Conservation (phyloP, 495 filamentous ascomycete genomes). For the Neurospora discreta region DNA sequence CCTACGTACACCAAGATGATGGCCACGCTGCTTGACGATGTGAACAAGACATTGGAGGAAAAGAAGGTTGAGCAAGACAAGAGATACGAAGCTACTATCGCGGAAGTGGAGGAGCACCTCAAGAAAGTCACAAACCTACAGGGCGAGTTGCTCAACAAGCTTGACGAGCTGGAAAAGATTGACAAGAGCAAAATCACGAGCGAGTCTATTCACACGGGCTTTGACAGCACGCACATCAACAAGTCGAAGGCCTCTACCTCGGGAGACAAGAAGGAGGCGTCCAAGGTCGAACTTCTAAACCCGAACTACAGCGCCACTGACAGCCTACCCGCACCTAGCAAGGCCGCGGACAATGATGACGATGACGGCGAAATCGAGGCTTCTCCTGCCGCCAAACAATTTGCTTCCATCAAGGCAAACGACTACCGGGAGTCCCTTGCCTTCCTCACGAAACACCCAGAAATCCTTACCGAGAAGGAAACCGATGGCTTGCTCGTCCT, state of each 20-base stretch:
- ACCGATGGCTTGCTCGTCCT: slow-evolving; percentile 84
- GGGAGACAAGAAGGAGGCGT: slow-evolving; percentile 31
- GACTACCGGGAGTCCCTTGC: slow-evolving; percentile 62
- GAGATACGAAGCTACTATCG: slow-evolving; percentile 58
- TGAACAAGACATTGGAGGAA: slow-evolving; percentile 79
- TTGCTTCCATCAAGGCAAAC: slow-evolving; percentile 64
- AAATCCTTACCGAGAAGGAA: slow-evolving; percentile 74
- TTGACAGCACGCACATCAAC: slow-evolving; percentile 67
- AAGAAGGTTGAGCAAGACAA: slow-evolving; percentile 43
- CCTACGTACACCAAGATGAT: slow-evolving; percentile 95
- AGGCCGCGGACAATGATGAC: slow-evolving; percentile 38
- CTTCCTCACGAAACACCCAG: slow-evolving; percentile 65
- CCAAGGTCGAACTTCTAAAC: slow-evolving; percentile 72
- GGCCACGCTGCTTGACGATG: slow-evolving; percentile 80
- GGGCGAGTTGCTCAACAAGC: slow-evolving; percentile 54
- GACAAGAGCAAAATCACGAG: slow-evolving; percentile 88
- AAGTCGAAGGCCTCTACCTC: slow-evolving; percentile 40
- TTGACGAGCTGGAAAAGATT: slow-evolving; percentile 76
- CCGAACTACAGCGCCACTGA: slow-evolving; percentile 36
- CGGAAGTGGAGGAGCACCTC: slow-evolving; percentile 64
- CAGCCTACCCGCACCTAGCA: slow-evolving; percentile 2
- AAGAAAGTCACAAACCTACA: slow-evolving; percentile 69
- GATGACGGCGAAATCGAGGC: slow-evolving; percentile 66
- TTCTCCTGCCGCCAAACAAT: slow-evolving; percentile 62
- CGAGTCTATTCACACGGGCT: slow-evolving; percentile 83